Evolutionary conservation across 495 filamentous ascomycete genomes (phyloP).

Genomic region (Xylaria intraflava): DNA sequence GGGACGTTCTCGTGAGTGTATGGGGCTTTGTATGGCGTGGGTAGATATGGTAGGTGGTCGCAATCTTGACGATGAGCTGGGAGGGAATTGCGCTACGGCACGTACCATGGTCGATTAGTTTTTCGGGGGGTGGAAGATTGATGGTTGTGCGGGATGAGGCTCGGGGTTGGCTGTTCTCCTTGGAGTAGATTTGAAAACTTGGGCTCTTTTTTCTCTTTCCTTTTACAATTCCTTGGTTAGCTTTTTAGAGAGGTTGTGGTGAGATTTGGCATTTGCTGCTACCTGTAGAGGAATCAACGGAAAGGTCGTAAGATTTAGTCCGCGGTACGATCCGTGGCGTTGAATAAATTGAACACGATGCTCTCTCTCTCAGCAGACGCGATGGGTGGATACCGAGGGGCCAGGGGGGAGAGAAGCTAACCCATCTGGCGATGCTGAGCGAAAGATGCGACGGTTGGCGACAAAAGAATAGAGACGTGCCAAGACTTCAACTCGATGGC

Average conservation of each 20-base stretch:
- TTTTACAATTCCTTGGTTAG: too few relatives aligned
- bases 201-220: neutral
- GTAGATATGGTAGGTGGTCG: neutral
- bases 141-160: too few relatives aligned
- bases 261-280: too few relatives aligned
- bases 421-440: too few relatives aligned
- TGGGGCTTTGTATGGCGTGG: too few relatives aligned
- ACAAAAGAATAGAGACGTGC: too few relatives aligned
- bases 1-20: neutral
- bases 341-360: slow-evolving; percentile 5
- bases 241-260: too few relatives aligned
- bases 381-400: neutral
- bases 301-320: neutral
- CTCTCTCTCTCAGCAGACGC: neutral
- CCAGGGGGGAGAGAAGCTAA: neutral
- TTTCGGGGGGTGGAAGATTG: neutral
- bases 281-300: too few relatives aligned
- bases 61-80: neutral
- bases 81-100: neutral
- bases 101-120: slow-evolving; percentile 34
- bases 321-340: neutral
- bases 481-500: too few relatives aligned
- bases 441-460: too few relatives aligned
- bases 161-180: too few relatives aligned
- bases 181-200: too few relatives aligned